Evolutionary conservation across 1,284 basidiomycete genomes (phyloP), one percentile per base, ranked within the genome.

Genomic region (Flammula alnicola): DNA sequence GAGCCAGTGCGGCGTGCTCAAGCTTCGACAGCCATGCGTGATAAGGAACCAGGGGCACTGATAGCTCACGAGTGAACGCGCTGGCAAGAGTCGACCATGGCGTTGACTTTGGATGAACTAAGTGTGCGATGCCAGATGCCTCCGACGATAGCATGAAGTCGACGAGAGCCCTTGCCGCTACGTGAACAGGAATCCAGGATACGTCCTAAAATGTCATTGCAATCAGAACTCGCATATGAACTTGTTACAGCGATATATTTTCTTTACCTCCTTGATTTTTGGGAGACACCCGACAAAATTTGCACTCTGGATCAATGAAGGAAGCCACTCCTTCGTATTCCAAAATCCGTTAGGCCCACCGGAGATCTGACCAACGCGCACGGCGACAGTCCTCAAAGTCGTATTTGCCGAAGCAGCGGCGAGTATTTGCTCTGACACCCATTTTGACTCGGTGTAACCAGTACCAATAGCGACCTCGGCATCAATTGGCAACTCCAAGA

Each of bases 401-500:
- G 65, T 64, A 2, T 23, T 17, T 12, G 62, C 48, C 0, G 59
- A 56, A 1, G 65, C 67, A 0, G 41, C 44, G 6, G 53, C 43
- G 12, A 76, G 57, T 16, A 78, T 65, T 19, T 62, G 55, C 55
- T 78, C 74, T 3, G 68, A 67, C 3, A 77, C 72, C 71, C 73
- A 77, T 60, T 78, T 79, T 19, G 68, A 69, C 54, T 76, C 68
- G 11, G 59, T 51, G 56, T 76, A 76, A 1, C 68, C 72, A 5
- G 55, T 47, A 2, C 67, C 67, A 22, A 62, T 51, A 9, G 69
- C 64, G 2, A 42, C 25, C 32, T 58, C 51, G 16, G 51, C 47
- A n/a, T 12, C 10, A 14, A 52, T 27, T 0, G 50, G 25, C 1
- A 17, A 2, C 32, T 52, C 50, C 2, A 35, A n/a, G 4, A 47